Evolutionary conservation across 139 green algal genomes (phyloP), one percentile per base, ranked within the genome.

Genomic region (Coelastrella sp.): DNA sequence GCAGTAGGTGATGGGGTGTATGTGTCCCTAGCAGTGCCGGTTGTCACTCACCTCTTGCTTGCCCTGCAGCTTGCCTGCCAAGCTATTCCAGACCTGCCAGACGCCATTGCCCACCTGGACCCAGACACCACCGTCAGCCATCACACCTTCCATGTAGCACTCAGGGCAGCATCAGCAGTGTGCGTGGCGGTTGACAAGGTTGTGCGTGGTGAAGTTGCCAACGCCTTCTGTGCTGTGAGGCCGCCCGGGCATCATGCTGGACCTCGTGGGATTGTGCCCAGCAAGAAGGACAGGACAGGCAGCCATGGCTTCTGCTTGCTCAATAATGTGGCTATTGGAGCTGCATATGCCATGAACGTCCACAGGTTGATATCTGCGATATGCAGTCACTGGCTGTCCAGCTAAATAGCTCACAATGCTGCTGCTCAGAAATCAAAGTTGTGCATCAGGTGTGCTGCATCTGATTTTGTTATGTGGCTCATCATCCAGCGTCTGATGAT

Each of bases 221-320:
- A 97, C 84, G 97, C 94, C 35, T 99, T 99, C 85, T 98, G 96
- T 91, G 96, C 95, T 5, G 96, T 99, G 56, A 91, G 97, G 0
- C 97, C 97, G 0, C 97, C 97, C 0, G 97, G 97, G 49, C 97
- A 99, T 93, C 97, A 99, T 89, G 96, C 97, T 0, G 96, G 96
- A 0, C 96, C 96, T 7, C 80, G 85, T 6, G 97, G 97, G 22
- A 92, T 96, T 20, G 96, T 98, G 88, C 89, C 79, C 90, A 88
- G 84, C 84, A 88, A 88, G 84, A 88, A 88, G 84, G 84, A 88
- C 68, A 73, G 49, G 8, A 81, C 66, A 4, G 92, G 94, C 85
- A 96, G 92, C 87, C 96, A 98, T 90, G 97, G 97, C 83, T 99
- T 99, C 93, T 99, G 97, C 95, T 93, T 99, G 81, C 93, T 99